Conservation (phyloP, 495 filamentous ascomycete species). For the Neurospora discreta region DNA sequence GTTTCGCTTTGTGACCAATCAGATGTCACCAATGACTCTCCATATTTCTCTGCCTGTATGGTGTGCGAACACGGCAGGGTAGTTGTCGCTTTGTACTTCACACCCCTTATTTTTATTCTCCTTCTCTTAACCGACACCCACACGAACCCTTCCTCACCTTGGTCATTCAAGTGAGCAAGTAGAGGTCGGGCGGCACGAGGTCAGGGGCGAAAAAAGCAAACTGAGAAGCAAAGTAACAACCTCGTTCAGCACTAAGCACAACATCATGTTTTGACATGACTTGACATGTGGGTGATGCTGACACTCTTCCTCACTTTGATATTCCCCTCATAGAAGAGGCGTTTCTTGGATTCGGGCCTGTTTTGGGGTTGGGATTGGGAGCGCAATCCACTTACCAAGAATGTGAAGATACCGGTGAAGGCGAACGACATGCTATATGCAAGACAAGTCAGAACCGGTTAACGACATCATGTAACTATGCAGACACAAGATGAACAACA, state of each 20-base stretch:
- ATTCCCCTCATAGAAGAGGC: background rate
- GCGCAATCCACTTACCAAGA: constrained; percentile 42
- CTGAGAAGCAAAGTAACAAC: background rate
- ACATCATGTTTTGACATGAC: background rate
- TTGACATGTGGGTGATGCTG: background rate
- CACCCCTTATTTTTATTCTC: background rate
- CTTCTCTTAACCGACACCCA: background rate
- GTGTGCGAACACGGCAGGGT: background rate
- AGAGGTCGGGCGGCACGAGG: background rate
- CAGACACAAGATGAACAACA: constrained; percentile 5
- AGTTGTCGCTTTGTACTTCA: background rate
- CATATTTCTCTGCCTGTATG: background rate
- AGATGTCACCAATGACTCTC: background rate
- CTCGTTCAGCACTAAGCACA: background rate
- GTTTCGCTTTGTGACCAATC: constrained; percentile 14
- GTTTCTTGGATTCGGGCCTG: background rate
- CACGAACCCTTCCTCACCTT: background rate
- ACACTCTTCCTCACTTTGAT: background rate
- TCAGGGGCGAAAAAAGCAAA: background rate
- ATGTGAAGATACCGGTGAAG: constrained; percentile 85
- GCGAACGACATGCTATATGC: constrained; percentile 56
- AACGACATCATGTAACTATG: constrained; percentile 14
- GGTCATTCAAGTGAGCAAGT: background rate
- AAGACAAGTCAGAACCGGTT: constrained; percentile 16
- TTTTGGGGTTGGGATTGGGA: background rate